Evolutionary conservation across 202 grass and related monocot genomes (phyloP).

Genomic region (Panicum hallii): DNA sequence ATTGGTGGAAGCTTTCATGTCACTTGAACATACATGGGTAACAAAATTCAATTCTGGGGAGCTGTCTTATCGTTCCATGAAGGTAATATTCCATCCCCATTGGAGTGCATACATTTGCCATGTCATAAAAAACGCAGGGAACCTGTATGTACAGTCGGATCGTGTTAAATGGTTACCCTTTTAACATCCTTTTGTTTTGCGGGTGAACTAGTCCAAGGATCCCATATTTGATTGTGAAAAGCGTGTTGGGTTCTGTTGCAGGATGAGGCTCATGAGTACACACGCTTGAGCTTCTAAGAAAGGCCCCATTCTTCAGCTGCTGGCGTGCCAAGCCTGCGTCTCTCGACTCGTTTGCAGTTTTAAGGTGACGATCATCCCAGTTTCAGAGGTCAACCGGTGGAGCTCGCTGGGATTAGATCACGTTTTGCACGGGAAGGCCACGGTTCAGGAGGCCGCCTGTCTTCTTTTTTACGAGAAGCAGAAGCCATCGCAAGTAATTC

Average conservation of each 20-base stretch:
- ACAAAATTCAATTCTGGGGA: conserved; percentile 34
- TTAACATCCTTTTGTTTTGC: not conserved
- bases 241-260: conserved; percentile 30
- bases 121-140: not conserved
- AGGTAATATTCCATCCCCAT: conserved; percentile 53
- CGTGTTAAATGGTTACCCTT: not conserved
- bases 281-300: conserved; percentile 56
- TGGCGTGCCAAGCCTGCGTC: conserved; percentile 64
- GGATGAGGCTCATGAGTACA: conserved; percentile 67
- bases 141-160: not conserved
- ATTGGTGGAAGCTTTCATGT: conserved; percentile 62
- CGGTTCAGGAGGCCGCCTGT: too few species aligned
- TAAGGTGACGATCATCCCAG: not conserved
- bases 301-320: conserved; percentile 48
- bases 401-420: not conserved
- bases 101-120: not conserved
- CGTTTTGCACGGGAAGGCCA: not conserved
- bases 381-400: not conserved
- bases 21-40: conserved; percentile 44
- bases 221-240: conserved; percentile 3
- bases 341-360: conserved; percentile 48
- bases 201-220: not conserved
- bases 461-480: too few species aligned
- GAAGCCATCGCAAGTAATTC: too few species aligned
- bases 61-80: conserved; percentile 65